Conservation (phyloP, 306 rosid genomes). For the Vigna reflexopilosa region DNA sequence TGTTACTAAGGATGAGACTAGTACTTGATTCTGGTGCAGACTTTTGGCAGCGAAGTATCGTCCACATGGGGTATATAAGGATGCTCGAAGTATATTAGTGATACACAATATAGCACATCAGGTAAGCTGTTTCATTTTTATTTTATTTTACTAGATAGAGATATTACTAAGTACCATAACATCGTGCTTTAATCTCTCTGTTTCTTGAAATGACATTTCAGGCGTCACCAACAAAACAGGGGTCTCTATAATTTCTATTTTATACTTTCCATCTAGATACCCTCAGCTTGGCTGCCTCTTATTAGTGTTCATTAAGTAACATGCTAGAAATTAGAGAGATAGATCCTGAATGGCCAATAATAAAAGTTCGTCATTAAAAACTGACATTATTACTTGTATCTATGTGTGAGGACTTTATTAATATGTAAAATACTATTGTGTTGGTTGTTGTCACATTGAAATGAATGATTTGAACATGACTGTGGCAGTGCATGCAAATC, state of each 20-base stretch:
- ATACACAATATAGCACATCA: constrained; percentile 92
- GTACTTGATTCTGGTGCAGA: constrained; percentile 59
- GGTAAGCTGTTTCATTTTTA: constrained; percentile 50
- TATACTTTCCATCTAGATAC: neutral
- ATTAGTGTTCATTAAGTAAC: constrained; percentile 8
- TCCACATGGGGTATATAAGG: constrained; percentile 79
- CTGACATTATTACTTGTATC: constrained; percentile 11
- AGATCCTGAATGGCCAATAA: neutral
- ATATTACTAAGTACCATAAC: constrained; percentile 6
- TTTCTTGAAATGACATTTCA: constrained; percentile 25
- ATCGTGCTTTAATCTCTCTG: constrained; percentile 22
- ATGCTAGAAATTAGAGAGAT: constrained; percentile 16
- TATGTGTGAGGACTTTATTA: constrained; percentile 16
- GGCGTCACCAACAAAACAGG: constrained; percentile 27
- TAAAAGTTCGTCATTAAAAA: neutral
- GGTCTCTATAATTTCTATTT: constrained; percentile 11
- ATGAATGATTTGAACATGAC: constrained; percentile 37
- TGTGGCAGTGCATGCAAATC: constrained; percentile 24
- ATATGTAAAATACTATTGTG: neutral
- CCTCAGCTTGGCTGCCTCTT: constrained; percentile 33
- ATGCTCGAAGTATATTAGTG: constrained; percentile 82
- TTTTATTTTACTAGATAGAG: constrained; percentile 9
- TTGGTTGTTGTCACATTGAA: constrained; percentile 16
- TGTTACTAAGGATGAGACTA: constrained; percentile 37
- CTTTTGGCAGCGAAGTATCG: constrained; percentile 88